Evolutionary conservation across 257 asterid species (phyloP).

Genomic region (Jasminum sambac): DNA sequence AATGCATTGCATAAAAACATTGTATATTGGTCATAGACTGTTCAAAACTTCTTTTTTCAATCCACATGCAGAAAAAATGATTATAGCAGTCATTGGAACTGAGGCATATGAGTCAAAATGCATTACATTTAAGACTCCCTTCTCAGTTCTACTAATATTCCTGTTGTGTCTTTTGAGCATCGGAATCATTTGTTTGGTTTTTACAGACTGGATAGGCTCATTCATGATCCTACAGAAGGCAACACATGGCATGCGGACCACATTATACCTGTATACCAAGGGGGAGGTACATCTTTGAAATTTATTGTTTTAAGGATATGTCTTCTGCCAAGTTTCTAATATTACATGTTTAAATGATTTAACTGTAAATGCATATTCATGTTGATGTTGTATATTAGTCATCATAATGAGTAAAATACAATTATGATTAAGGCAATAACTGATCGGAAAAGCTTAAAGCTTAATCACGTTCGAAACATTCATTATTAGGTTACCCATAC

Average conservation of each 20-base stretch:
- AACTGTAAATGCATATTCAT: no score
- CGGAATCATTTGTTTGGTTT: constrained; percentile 22
- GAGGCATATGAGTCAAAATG: not conserved
- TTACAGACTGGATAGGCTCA: constrained; percentile 73
- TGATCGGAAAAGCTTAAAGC: no score
- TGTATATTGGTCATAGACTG: no score
- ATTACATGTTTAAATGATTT: not conserved
- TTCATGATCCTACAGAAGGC: constrained; percentile 75
- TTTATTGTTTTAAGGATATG: constrained; percentile 16
- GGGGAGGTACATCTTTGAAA: constrained; percentile 67
- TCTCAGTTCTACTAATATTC: constrained; percentile 5
- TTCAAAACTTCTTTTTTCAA: constrained; percentile 7
- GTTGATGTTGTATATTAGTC: no score
- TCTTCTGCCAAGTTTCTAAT: not conserved
- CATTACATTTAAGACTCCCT: not conserved
- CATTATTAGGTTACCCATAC: no score
- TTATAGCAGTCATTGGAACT: constrained; percentile 19
- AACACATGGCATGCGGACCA: constrained; percentile 99
- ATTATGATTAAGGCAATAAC: no score
- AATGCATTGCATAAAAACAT: not conserved
- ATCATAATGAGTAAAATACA: no score
- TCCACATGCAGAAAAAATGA: constrained; percentile 17
- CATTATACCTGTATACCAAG: constrained; percentile 79
- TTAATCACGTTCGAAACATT: no score
- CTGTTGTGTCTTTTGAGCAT: constrained; percentile 10